phyloP scores from a whole-genome alignment of 208 protist species.

The Wallacemonas sp. region DNA sequence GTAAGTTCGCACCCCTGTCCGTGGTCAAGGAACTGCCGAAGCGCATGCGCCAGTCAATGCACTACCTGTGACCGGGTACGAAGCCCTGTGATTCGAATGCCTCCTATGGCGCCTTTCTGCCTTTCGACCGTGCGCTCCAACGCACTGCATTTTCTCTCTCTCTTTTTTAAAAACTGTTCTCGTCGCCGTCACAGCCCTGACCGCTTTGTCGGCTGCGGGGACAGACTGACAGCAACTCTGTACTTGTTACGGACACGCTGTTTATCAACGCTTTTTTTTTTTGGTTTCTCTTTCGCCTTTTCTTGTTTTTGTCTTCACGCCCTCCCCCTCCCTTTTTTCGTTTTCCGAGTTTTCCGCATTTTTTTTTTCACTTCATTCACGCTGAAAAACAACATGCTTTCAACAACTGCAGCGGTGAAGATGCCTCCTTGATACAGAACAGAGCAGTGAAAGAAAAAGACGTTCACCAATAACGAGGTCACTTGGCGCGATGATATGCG shows the following conservation, averaged over 20 bases:
- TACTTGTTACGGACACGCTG: not conserved
- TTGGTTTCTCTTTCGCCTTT: constrained; percentile 1
- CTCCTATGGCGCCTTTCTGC: not conserved
- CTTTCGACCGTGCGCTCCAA: not conserved
- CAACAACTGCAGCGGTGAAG: too few species aligned
- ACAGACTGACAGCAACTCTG: too few species aligned
- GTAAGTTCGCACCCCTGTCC: constrained; percentile 36
- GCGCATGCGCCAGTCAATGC: constrained; percentile 41
- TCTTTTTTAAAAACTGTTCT: too few species aligned
- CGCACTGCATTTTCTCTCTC: not conserved
- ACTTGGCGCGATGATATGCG: too few species aligned
- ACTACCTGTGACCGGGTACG: constrained; percentile 39
- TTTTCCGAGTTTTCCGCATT: not conserved
- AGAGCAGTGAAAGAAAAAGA: too few species aligned
- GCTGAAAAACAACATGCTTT: too few species aligned
- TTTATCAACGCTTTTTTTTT: constrained; percentile 10
- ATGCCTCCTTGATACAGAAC: too few species aligned
- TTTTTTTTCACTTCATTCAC: not conserved
- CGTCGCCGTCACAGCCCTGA: too few species aligned
- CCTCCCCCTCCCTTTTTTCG: constrained; percentile 9
- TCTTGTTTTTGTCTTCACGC: not conserved
- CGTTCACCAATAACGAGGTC: too few species aligned
- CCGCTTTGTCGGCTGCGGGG: too few species aligned
- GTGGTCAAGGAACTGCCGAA: constrained; percentile 20
- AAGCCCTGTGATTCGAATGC: constrained; percentile 9